A percentile compares a stretch with the other conserved stretches of the same genome.
phyloP scores from a whole-genome alignment of 2,329 filamentous ascomycete genomes.

The Tolypocladium tundrense region DNA sequence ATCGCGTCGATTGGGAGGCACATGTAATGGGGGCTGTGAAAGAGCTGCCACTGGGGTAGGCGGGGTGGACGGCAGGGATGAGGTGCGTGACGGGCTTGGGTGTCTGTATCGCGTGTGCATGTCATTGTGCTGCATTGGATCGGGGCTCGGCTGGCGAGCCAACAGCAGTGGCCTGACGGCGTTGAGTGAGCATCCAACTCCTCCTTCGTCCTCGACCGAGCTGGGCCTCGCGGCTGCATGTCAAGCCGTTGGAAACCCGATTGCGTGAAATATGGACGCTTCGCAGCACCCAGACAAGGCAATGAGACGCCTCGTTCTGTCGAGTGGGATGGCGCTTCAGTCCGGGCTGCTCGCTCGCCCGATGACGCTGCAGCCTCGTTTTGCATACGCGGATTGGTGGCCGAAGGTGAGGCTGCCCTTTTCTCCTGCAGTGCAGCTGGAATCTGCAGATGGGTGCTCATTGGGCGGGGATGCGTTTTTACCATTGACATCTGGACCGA shows the following conservation, averaged over 20 bases:
- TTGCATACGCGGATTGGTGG: not conserved
- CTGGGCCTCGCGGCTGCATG: not conserved
- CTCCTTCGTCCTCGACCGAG: not conserved
- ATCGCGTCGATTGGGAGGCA: not conserved
- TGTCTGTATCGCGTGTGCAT: not conserved
- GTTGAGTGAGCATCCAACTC: too few species aligned
- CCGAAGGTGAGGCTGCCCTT: not conserved
- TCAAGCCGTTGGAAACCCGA: not conserved
- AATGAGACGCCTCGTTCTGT: not conserved
- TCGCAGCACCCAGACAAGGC: not conserved
- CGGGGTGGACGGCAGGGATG: not conserved
- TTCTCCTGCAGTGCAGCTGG: not conserved
- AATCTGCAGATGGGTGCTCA: not conserved
- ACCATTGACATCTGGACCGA: not conserved
- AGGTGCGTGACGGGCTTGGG: not conserved
- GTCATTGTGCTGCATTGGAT: not conserved
- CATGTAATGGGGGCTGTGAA: not conserved
- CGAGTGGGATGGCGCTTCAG: not conserved
- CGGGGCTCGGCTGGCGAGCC: not conserved
- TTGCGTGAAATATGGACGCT: not conserved
- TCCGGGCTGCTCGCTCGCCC: not conserved
- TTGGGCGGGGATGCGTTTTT: not conserved
- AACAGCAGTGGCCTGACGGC: not conserved
- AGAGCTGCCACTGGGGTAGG: not conserved
- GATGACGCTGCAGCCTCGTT: not conserved